phyloP scores from a whole-genome alignment of 2,329 filamentous ascomycete species.

The Fusarium haematococcum region DNA sequence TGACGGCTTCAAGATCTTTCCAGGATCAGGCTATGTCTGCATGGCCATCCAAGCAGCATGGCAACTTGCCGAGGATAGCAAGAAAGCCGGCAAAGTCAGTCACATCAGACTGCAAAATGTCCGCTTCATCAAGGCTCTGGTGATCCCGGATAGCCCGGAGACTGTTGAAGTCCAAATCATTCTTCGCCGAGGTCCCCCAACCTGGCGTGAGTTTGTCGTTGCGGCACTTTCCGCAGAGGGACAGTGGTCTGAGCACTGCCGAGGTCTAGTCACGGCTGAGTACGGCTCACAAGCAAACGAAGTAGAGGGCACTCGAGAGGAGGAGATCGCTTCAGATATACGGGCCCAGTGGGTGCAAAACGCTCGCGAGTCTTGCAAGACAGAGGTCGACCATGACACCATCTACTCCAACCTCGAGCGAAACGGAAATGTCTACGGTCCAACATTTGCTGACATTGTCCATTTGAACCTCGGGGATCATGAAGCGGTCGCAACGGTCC shows the following conservation, averaged over 20 bases:
- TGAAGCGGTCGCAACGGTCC: background rate
- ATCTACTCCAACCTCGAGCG: background rate
- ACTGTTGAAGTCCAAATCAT: background rate
- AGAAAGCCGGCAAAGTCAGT: background rate
- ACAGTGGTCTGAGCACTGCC: conserved; percentile 4
- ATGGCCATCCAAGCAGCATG: background rate
- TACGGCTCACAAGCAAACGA: background rate
- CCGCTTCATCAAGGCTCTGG: background rate
- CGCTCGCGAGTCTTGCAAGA: background rate
- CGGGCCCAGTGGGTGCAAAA: background rate
- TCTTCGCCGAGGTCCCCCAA: background rate
- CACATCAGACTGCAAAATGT: background rate
- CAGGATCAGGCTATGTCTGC: background rate
- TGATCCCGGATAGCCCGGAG: background rate
- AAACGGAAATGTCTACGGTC: background rate
- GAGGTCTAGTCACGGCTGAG: background rate
- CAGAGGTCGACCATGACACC: background rate
- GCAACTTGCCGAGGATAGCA: background rate
- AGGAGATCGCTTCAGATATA: background rate
- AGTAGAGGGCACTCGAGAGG: background rate
- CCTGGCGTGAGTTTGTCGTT: background rate
- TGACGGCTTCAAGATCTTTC: background rate
- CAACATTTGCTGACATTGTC: background rate
- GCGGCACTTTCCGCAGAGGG: background rate
- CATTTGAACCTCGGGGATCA: background rate